Evolutionary conservation across 257 asterid genomes (phyloP).

Genomic region (Capsicum baccatum): DNA sequence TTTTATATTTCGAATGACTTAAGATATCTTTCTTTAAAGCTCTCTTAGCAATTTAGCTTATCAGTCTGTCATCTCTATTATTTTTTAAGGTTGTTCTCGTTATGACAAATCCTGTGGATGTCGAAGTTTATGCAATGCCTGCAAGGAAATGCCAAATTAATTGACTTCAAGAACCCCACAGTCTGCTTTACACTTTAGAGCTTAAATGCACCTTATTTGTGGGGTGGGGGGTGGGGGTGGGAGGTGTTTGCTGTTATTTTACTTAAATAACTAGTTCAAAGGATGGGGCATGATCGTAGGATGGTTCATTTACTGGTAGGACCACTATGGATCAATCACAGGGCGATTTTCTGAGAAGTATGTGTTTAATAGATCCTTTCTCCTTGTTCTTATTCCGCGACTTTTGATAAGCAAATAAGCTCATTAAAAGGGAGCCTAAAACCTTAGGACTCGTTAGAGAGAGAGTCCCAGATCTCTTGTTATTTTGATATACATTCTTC

Average conservation of each 20-base stretch:
- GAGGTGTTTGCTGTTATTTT: not conserved
- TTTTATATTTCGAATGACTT: not conserved
- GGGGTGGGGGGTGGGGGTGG: too few relatives aligned
- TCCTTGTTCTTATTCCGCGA: too few relatives aligned
- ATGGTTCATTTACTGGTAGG: not conserved
- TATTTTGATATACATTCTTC: too few relatives aligned
- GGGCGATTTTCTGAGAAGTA: too few relatives aligned
- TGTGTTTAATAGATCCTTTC: too few relatives aligned
- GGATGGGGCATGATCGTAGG: not conserved
- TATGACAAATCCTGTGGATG: not conserved
- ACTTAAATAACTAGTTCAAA: not conserved
- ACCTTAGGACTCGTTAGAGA: too few relatives aligned
- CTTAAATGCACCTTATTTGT: not conserved
- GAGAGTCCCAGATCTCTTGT: too few relatives aligned
- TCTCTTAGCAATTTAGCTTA: not conserved
- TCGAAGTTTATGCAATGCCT: not conserved
- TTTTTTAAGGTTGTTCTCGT: not conserved
- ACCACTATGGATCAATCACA: too few relatives aligned
- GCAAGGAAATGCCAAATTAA: not conserved
- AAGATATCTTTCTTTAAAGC: not conserved
- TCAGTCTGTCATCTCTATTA: not conserved
- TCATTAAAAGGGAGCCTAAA: too few relatives aligned
- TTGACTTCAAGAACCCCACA: not conserved
- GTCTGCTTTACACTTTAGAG: not conserved
- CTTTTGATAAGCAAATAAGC: too few relatives aligned